phyloP scores from a whole-genome alignment of 139 green algal species.

The Eudorina sp. region DNA sequence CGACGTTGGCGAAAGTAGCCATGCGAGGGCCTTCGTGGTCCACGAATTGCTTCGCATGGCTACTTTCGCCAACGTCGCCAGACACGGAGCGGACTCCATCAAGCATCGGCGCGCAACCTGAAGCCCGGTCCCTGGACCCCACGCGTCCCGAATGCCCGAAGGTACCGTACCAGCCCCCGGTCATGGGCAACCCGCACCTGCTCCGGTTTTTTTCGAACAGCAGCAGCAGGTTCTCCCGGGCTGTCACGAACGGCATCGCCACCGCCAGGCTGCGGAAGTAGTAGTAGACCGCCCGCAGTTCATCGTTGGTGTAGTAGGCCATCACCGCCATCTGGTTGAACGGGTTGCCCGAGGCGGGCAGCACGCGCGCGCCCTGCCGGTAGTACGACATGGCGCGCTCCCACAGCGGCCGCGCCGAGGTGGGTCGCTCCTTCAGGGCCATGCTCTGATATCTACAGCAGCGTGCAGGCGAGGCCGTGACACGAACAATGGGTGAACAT shows the following conservation, averaged over 20 bases:
- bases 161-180: too few species aligned
- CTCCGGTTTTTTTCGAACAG: slow-evolving; percentile 78
- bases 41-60: too few species aligned
- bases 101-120: too few species aligned
- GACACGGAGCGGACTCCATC: too few species aligned
- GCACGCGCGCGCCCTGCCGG: slow-evolving; percentile 57
- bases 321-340: slow-evolving; percentile 91
- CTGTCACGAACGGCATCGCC: slow-evolving; percentile 71
- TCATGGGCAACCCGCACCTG: slow-evolving; percentile 45
- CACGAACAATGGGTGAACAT: not conserved
- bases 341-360: slow-evolving; percentile 74
- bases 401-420: slow-evolving; percentile 42
- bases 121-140: too few species aligned
- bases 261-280: slow-evolving; percentile 68
- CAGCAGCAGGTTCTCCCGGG: slow-evolving; percentile 82
- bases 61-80: too few species aligned
- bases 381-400: slow-evolving; percentile 65
- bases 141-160: too few species aligned
- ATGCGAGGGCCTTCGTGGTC: too few species aligned
- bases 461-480: not conserved
- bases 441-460: slow-evolving; percentile 39
- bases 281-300: slow-evolving; percentile 76
- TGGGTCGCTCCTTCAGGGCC: slow-evolving; percentile 39
- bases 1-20: too few species aligned
- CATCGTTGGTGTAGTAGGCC: slow-evolving; percentile 66